Conservation (phyloP, 306 rosid genomes). For the Hippophae rhamnoides region DNA sequence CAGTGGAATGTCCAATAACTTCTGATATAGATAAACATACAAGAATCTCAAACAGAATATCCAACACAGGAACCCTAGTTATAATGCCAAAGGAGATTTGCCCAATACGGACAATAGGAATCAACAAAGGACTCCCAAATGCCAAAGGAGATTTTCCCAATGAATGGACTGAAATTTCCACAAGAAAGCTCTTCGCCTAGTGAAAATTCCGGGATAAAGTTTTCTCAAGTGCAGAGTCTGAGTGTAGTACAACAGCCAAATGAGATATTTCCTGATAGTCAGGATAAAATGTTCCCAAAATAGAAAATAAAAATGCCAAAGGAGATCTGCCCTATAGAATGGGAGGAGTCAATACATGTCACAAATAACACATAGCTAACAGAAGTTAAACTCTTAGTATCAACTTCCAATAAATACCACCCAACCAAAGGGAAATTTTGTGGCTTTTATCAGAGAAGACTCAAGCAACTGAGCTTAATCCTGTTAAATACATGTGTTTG, state of each 20-base stretch:
- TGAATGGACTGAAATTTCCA: slow-evolving; percentile 37
- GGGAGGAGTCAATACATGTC: slow-evolving; percentile 20
- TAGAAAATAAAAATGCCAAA: slow-evolving; percentile 23
- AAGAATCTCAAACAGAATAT: slow-evolving; percentile 30
- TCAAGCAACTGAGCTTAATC: slow-evolving; percentile 48
- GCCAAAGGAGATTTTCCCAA: slow-evolving; percentile 99
- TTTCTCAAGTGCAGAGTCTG: slow-evolving; percentile 33
- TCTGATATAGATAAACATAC: slow-evolving; percentile 25
- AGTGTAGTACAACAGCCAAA: slow-evolving; percentile 20
- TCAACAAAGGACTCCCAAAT: slow-evolving; percentile 52
- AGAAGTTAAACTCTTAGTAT: slow-evolving; percentile 17
- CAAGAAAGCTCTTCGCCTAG: slow-evolving; percentile 28
- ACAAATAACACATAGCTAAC: slow-evolving; percentile 16
- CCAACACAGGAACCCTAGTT: slow-evolving; percentile 35
- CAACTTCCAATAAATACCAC: slow-evolving; percentile 22
- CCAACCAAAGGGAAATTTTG: slow-evolving; percentile 31
- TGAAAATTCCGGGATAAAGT: slow-evolving; percentile 28
- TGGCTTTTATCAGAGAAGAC: slow-evolving; percentile 78
- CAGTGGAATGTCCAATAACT: slow-evolving; percentile 23
- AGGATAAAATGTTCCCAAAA: slow-evolving; percentile 15
- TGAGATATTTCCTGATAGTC: slow-evolving; percentile 15
- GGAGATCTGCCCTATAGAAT: slow-evolving; percentile 38
- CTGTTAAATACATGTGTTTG: slow-evolving; percentile 16
- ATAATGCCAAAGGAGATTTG: slow-evolving; percentile 48
- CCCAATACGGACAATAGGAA: slow-evolving; percentile 41